A percentile compares a stretch with the other conserved stretches of the same genome.
phyloP scores from a whole-genome alignment of 2,329 filamentous ascomycete genomes.

The Paecilomyces niveus region DNA sequence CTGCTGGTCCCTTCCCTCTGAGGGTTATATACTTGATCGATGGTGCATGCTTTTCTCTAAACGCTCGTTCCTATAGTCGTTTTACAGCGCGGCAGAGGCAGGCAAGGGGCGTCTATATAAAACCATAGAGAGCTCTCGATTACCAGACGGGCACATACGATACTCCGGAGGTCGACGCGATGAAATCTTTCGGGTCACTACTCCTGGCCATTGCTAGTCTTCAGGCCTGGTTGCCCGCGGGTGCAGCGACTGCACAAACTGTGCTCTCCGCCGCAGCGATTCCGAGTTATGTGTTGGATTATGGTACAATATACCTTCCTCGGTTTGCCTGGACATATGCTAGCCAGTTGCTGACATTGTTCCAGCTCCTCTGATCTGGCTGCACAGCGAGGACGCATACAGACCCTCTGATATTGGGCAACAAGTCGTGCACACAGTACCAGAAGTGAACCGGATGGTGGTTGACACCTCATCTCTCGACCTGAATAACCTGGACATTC shows the following conservation, averaged over 20 bases:
- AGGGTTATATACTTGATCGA: background rate
- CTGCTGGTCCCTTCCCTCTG: background rate
- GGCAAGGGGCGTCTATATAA: background rate
- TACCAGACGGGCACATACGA: background rate
- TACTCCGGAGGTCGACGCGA: background rate
- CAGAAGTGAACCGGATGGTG: slow-evolving; percentile 35
- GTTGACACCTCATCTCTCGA: slow-evolving; percentile 36
- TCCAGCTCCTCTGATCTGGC: slow-evolving; percentile 45
- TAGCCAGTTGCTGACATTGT: background rate
- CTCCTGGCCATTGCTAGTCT: background rate
- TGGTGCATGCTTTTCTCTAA: background rate
- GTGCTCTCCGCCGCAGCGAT: slow-evolving; percentile 18
- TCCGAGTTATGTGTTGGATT: slow-evolving; percentile 39
- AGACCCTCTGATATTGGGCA: slow-evolving; percentile 43
- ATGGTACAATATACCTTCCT: slow-evolving; percentile 27
- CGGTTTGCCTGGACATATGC: background rate
- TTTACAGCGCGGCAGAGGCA: background rate
- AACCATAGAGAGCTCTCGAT: background rate
- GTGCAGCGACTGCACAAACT: slow-evolving; percentile 1
- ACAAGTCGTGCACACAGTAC: slow-evolving; percentile 41
- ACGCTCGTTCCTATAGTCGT: background rate
- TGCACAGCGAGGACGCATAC: slow-evolving; percentile 43
- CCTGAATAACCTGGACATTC: slow-evolving; percentile 41
- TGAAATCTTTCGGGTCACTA: background rate
- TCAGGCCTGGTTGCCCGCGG: background rate